Conservation (phyloP, 176 grass and related monocot genomes). For the Microstegium vimineum region DNA sequence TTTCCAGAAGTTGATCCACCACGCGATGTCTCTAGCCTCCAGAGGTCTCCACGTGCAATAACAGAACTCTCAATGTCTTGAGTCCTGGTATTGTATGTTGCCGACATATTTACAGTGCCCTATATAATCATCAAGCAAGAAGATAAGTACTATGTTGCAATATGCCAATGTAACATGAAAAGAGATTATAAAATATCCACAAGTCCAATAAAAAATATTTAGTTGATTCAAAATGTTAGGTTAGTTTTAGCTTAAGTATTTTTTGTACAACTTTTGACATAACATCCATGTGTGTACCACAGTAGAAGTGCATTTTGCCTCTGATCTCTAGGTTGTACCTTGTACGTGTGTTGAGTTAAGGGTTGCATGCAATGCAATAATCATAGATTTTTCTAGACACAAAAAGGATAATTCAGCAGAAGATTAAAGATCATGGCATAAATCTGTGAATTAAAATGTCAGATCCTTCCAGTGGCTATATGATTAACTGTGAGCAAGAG, state of each 20-base stretch:
- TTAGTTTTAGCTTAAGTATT: not conserved
- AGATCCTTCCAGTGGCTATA: not conserved
- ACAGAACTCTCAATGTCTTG: conserved; percentile 79
- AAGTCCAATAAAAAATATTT: not conserved
- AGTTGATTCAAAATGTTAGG: not conserved
- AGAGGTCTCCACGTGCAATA: conserved; percentile 82
- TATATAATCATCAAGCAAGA: conserved; percentile 33
- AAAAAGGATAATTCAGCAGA: not conserved
- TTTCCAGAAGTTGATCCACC: conserved; percentile 60
- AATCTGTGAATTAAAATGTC: not conserved
- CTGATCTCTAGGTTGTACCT: not conserved
- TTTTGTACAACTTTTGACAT: not conserved
- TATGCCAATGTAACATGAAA: not conserved
- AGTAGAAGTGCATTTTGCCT: not conserved
- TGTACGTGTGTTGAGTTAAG: not conserved
- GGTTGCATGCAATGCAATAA: not conserved
- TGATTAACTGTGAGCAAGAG: not conserved
- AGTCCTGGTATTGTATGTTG: conserved; percentile 68
- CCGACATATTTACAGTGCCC: conserved; percentile 81
- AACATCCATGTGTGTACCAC: not conserved
- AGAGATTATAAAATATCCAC: not conserved
- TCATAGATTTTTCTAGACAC: not conserved
- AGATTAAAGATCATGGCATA: not conserved
- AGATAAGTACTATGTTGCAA: conserved; percentile 7
- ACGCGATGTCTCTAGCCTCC: conserved; percentile 90